Base-by-base conservation (phyloP, 2,329 filamentous ascomycete species). In the Paraphoma chrysanthemicola region DNA sequence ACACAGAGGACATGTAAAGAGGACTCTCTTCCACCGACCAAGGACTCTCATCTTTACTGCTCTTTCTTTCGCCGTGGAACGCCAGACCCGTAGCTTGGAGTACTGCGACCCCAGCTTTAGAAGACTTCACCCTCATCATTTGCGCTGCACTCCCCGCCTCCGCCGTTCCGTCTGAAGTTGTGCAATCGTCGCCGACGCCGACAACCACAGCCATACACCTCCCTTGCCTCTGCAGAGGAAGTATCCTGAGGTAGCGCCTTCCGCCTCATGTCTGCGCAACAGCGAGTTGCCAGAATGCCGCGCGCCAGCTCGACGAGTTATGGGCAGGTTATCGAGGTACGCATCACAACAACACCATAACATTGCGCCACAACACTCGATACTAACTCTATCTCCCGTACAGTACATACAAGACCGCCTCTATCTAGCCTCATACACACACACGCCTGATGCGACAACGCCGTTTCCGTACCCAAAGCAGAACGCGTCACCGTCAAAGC, bases 281-380 rank as follows among this genome's bases (percentile, higher is more conserved):
- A 60, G 54, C 65, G 67, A 61, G 58, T 60, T 43, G 63, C 66
- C 48, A 71, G 57, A 52, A 70, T 73, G 70, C 64, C 72, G 59
- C 71, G 70, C 59, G 62, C 68, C 33, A 67, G 64, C 52, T 59
- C 70, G 54, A 80, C 69, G 53, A 90, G 88, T 78, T 86, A 91
- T 81, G 93, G 92, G 61, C 92, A 96, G 81, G 88, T 97, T 69
- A 93, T 97, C 75, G 93, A 97, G 82, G 97, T 97, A 79, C 96
- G 97, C 71, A 71, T 86, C 63, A 63, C 58, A 64, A 63, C 62
- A 67, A 56, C 51, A 57, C 56, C 66, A 64, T 62, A 70, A 68
- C 63, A 69, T 61, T 52, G 60, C 64, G 48, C 53, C 45, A n/a
- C 44, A 50, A 42, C n/a, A 38, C 17, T 46, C 30, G 39, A 33